Conservation (phyloP, 805 yeast species). For the Candida jianshihensis region DNA sequence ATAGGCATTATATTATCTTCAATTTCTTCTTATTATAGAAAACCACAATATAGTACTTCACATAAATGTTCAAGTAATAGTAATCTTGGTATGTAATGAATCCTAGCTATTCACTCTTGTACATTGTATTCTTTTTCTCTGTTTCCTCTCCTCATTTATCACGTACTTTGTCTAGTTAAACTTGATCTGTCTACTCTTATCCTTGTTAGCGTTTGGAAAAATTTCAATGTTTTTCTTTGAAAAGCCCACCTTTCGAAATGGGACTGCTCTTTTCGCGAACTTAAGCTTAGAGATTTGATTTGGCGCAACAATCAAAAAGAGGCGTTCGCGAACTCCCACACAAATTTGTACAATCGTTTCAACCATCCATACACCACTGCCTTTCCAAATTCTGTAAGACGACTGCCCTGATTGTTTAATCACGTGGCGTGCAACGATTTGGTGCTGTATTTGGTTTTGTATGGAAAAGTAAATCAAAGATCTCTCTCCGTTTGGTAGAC, state of each 20-base stretch:
- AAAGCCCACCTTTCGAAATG: not conserved
- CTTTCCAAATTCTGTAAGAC: no score
- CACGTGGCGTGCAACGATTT: not conserved
- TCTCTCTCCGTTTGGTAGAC: not conserved
- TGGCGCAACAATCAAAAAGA: not conserved
- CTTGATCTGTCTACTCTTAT: constrained; percentile 1
- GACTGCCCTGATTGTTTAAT: not conserved
- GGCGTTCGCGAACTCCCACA: not conserved
- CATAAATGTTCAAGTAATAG: not conserved
- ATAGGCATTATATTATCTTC: no score
- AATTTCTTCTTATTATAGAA: no score
- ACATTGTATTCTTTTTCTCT: not conserved
- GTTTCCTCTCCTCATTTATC: not conserved
- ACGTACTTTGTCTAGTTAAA: constrained; percentile 22
- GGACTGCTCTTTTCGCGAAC: constrained; percentile 7
- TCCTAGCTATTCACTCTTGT: not conserved
- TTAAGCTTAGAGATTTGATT: not conserved
- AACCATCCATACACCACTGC: no score
- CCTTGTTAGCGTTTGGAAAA: constrained; percentile 9
- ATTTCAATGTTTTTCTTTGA: constrained; percentile 19
- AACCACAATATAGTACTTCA: no score
- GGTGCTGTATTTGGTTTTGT: not conserved
- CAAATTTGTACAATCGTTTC: not conserved
- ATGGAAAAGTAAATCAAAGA: not conserved
- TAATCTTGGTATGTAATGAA: not conserved